Evolutionary conservation across 2,329 filamentous ascomycete genomes (phyloP).

Genomic region (Hysterium pulicare): DNA sequence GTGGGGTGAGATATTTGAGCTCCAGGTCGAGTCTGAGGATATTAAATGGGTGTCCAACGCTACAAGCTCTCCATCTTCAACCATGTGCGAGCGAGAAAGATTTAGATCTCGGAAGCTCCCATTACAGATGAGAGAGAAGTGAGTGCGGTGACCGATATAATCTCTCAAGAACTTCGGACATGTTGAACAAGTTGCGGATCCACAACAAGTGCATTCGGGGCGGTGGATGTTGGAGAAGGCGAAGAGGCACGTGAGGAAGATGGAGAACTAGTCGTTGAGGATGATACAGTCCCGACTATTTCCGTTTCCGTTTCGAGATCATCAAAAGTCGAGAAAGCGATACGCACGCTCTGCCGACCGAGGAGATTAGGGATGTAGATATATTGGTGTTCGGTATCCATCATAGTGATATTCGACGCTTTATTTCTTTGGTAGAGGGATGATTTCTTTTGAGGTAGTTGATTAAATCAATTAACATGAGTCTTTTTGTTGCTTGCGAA

Average conservation of each 20-base stretch:
- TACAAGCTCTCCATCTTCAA: no score
- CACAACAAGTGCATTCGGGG: no score
- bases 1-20: no score
- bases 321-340: background rate
- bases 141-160: no score
- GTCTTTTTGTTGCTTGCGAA: background rate
- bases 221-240: background rate
- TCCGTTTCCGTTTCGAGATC: background rate
- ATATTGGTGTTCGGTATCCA: constrained; percentile 3
- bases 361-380: constrained; percentile 11
- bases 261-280: background rate
- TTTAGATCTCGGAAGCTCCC: no score
- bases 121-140: no score
- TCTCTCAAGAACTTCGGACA: no score
- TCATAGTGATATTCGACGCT: background rate
- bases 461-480: background rate
- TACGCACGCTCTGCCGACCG: constrained; percentile 6
- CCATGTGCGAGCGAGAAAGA: no score
- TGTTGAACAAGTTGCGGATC: no score
- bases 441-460: background rate
- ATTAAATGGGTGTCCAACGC: no score
- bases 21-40: no score
- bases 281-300: background rate
- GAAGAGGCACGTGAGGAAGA: background rate
- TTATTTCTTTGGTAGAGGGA: background rate